Percentiles rank a stretch among this genome's conserved stretches.
Evolutionary conservation across 768 basidiomycete genomes (phyloP).

Genomic region (Kwoniella bestiolae): DNA sequence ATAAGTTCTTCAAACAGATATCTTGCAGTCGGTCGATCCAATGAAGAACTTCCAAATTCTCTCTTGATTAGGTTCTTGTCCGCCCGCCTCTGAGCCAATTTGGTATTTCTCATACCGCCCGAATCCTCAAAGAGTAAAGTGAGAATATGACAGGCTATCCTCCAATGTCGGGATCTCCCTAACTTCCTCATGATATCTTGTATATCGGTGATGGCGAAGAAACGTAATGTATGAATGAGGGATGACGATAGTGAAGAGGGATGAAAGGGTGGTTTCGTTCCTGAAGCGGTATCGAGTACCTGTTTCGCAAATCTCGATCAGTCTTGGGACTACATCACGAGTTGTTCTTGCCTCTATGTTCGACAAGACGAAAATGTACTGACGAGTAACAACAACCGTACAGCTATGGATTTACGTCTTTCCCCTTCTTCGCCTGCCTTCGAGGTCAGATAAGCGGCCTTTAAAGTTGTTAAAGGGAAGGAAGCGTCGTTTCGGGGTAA

Average conservation of each 20-base stretch:
- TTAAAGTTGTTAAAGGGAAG: conserved; percentile 16
- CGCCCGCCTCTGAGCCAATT: conserved; percentile 1
- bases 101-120: conserved; percentile 19
- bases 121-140: conserved; percentile 33
- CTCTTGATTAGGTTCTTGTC: too few species aligned
- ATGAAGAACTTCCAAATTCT: background rate
- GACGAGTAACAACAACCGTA: conserved; percentile 1
- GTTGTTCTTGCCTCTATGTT: too few species aligned
- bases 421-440: background rate
- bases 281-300: conserved; percentile 25
- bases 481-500: conserved; percentile 33
- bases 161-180: background rate
- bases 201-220: conserved; percentile 7
- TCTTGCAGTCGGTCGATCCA: conserved; percentile 2
- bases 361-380: background rate
- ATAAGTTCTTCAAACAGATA: conserved; percentile 6
- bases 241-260: conserved; percentile 25
- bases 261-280: conserved; percentile 22
- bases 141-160: conserved; percentile 23
- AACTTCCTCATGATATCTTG: background rate
- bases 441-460: conserved; percentile 4
- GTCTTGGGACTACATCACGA: too few species aligned
- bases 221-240: conserved; percentile 16
- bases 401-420: conserved; percentile 17
- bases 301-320: conserved; percentile 1